Base-by-base conservation (phyloP, 139 green algal species). In the Pleodorina starrii region DNA sequence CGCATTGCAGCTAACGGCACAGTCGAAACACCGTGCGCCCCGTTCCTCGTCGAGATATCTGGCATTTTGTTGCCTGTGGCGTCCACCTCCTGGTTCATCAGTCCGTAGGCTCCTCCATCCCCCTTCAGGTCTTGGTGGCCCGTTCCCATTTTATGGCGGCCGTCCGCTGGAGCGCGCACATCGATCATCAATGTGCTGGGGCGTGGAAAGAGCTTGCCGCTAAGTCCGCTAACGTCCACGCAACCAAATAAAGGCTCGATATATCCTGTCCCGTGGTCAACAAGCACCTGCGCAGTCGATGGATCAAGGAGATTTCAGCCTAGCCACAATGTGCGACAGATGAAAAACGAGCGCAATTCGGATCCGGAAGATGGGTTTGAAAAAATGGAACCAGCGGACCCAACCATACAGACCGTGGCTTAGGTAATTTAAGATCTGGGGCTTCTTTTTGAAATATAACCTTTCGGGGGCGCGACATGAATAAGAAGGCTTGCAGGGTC, bases 121-220 rank as follows among this genome's bases (percentile, higher is more conserved):
- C 35, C 68, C 19, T 48, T 2, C 14, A 76, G 25, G 2, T 48
- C 32, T 6, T 76, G 32, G 6, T 46, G 35, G 14, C 57, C 57
- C 5, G 23, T 9, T 29, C 57, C 57, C 19, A 29, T 43, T 42
- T 4, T 5, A 57, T 59, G 42, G 9, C 14, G 42, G 4, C 42
- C 10, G 2, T 51, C 38, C 72, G 19, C 29, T 19, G 42, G 42
- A 16, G 72, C 72, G 10, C 50, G 78, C 16, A 85, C 78, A 19
- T 36, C 54, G 23, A 85, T 85, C 19, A 73, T 85, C 2, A 85
- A 7, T 25, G 50, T 85, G 50, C 25, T 85, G 21, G 36, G 51
- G 6, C 78, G 51, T 5, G 50, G 54, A 36, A 44, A 36, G 17
- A 36, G 29, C 7, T 35, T 50, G 44, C 74, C 46, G 21, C 35